Conservation (phyloP, 257 asterid species). For the Fraxinus anomala region DNA sequence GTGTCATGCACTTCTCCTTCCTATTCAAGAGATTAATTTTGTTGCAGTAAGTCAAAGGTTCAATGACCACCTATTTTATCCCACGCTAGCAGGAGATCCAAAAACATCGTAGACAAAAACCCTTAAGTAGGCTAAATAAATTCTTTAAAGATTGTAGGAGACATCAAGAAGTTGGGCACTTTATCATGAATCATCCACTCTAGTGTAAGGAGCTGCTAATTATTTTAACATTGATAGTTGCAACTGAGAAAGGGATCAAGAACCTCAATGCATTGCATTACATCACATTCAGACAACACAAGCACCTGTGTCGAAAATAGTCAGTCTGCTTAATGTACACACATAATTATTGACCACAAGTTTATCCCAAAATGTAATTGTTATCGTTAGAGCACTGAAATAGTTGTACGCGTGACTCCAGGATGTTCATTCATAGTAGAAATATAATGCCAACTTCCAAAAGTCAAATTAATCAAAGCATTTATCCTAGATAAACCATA, state of each 20-base stretch:
- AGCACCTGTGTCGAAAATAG: neutral
- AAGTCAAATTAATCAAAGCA: conserved; percentile 18
- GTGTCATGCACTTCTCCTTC: neutral
- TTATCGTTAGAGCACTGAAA: neutral
- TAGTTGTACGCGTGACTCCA: neutral
- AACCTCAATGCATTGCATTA: neutral
- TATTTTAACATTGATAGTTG: neutral
- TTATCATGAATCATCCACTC: conserved; percentile 5
- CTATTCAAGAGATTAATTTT: conserved; percentile 10
- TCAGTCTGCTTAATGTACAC: neutral
- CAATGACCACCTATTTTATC: neutral
- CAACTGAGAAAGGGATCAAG: neutral
- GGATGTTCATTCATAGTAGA: neutral
- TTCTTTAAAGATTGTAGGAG: neutral
- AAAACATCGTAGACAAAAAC: neutral
- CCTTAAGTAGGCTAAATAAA: neutral
- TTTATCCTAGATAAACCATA: conserved; percentile 6
- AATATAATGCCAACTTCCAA: conserved; percentile 5
- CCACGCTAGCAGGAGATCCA: conserved; percentile 12
- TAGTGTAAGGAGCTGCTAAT: neutral
- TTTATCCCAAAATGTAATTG: neutral
- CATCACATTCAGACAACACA: neutral
- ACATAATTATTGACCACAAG: conserved; percentile 4
- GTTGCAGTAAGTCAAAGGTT: neutral
- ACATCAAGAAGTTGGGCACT: neutral